Base-by-base conservation (phyloP, 2,329 filamentous ascomycete genomes). In the Huntiella decipiens region DNA sequence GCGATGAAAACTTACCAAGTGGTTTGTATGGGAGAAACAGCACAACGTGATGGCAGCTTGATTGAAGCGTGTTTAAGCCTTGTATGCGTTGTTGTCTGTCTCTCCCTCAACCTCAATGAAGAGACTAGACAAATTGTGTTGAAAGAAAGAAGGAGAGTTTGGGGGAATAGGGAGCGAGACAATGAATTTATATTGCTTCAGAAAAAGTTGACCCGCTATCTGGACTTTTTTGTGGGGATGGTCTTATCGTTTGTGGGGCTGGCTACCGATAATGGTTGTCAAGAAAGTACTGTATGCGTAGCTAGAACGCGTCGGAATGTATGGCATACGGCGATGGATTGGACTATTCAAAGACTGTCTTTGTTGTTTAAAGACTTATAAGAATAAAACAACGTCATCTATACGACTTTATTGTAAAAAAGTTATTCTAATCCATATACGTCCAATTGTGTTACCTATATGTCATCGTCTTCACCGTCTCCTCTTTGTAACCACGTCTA, bases 151-250 rank as follows among this genome's bases (percentile, higher is more conserved):
- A 19, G 38, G 19, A 16, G 17, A 44, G 40, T 44, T 44, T 36
- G 44, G 16, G 31, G 31, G 17, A 35, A 32, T 13, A n/a, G 41
- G 38, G 35, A 5, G 28, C 19, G 37, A 39, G 34, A 13, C 31
- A 17, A 35, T 45, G 19, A 11, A 35, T 28, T n/a, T 22, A 42
- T 17, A 31, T 50, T 15, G 37, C 37, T 6, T 13, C 4, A 16
- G 10, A 8, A 38, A 38, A 16, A 13, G 19, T 38, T 16, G 15
- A 37, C 16, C 37, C 12, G 3, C 10, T 38, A 10, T 4, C 37
- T 28, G 3, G 17, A 19, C 17, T 38, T 50, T 50, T 50, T 49
- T 44, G 44, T 46, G 35, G 35, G 1, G 5, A 22, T 6, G 4
- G 4, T 19, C 40, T 28, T 28, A 28, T 28, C 22, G 7, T 6